Base-by-base conservation (phyloP, 768 basidiomycete species). In the Kondoa subrosea region DNA sequence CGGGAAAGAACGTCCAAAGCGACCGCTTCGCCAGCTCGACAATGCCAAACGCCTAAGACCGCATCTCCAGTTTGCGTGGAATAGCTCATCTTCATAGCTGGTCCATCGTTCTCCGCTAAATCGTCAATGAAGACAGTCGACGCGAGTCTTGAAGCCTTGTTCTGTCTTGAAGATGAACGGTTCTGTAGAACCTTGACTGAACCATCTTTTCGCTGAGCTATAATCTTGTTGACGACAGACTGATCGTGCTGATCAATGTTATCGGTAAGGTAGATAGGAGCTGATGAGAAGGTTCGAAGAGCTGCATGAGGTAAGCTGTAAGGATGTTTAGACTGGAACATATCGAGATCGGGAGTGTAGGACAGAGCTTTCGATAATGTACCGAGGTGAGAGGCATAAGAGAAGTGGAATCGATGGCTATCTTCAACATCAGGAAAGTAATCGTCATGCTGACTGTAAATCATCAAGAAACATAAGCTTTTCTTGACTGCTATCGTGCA, bases 381-480 rank as follows among this genome's bases (percentile, higher is more conserved):
- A 14, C 66, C n/a, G 15, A 33, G 60, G 34, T 50, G n/a, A 0
- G 72, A 59, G 66, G 72, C 73, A 57, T 56, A 50, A n/a, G 66
- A 65, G 56, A 73, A 8, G 56, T 72, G 71, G 69, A 64, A 73
- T 2, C 72, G 66, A 57, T 74, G 74, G n/a, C 69, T 63, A 56
- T 70, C 67, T 30, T 63, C 57, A 16, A 26, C 68, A 56, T 56
- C 15, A 4, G 74, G 74, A 59, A 70, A 71, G 65, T 57, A 74
- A 67, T 74, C 74, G 63, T 74, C 74, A 17, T 58, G 65, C 57
- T 68, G 30, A 29, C 66, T 70, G 61, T 72, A 67, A n/a, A n/a
- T n/a, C n/a, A n/a, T n/a, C n/a, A n/a, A n/a, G n/a, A n/a, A n/a
- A n/a, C n/a, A n/a, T n/a, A n/a, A n/a, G n/a, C n/a, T n/a, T n/a